Evolutionary conservation across 2,329 filamentous ascomycete genomes (phyloP).

Genomic region (Fusarium clavum): DNA sequence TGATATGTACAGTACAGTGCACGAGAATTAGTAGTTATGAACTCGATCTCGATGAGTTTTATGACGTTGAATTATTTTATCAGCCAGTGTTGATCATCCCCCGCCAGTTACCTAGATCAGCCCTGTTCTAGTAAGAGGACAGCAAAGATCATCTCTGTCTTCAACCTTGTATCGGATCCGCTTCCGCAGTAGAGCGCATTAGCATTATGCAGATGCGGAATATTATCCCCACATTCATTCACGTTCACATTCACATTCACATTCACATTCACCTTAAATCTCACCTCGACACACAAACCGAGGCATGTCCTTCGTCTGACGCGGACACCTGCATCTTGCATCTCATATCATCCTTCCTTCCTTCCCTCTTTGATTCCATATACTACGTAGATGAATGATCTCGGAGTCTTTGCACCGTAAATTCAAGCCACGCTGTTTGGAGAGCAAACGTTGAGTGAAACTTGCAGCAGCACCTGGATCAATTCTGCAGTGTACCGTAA

Average conservation of each 20-base stretch:
- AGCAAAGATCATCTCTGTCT: slow-evolving; percentile 10
- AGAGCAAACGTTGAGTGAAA: neutral
- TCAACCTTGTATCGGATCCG: neutral
- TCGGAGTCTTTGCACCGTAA: neutral
- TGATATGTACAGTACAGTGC: neutral
- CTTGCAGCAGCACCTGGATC: neutral
- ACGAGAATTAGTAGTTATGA: neutral
- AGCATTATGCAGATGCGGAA: neutral
- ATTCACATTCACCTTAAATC: neutral
- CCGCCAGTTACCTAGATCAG: slow-evolving; percentile 8
- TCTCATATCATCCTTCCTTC: neutral
- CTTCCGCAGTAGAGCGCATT: neutral
- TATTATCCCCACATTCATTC: neutral
- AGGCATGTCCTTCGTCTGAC: slow-evolving; percentile 1
- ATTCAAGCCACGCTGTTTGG: neutral
- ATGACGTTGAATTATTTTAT: slow-evolving; percentile 9
- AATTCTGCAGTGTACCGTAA: neutral
- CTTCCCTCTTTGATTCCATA: too few relatives aligned
- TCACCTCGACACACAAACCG: neutral
- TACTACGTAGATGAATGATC: neutral
- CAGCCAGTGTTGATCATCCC: neutral
- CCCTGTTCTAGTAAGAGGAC: slow-evolving; percentile 3
- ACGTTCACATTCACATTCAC: neutral
- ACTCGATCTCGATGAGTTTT: slow-evolving; percentile 5
- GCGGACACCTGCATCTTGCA: neutral